Evolutionary conservation across 2,329 filamentous ascomycete genomes (phyloP), one percentile per base, ranked within the genome.

Genomic region (Aspergillus novofumigatus): DNA sequence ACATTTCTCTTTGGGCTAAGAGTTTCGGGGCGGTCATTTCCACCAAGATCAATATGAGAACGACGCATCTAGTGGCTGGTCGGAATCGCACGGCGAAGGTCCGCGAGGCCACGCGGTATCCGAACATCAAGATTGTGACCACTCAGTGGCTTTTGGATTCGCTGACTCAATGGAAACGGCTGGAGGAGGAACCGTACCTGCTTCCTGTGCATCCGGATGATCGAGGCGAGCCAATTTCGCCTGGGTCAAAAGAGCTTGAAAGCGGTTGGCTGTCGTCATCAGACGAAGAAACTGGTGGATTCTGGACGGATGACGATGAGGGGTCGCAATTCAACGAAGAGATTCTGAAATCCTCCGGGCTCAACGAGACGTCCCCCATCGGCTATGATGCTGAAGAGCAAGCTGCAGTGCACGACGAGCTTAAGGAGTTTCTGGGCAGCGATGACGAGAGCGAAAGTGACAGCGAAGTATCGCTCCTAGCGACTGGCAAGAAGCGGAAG

Each of bases 141-240:
- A 89, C 92, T 53, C 86, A 91, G 66, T 99, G 94, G 94, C 85
- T 99, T 29, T 82, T 87, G 32, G 89, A 92, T 64, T 95, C 88
- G 55, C 85, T 97, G 61, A 88, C 86, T 26, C 88, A 89, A 71
- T 99, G 94, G 94, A 81, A 83, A 61, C 87, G 84, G 56, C 79
- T 95, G 10, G 86, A 94, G 55, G 92, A 97, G 71, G 81, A 81
- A 2, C 87, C 88, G 0, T 96, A 93, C 68, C 78, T 89, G n/a
- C 82, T 96, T 49, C 81, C 88, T n/a, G 81, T 92, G 2, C 86
- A 91, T 52, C 85, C 88, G 0, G 83, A 86, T 20, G 88, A 91
- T 64, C 80, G 84, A 14, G 75, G 75, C 3, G 73, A 76, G 51
- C 75, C 72, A 14, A 71, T 75, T 29, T 73, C 72, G 2, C 72